phyloP scores from a whole-genome alignment of 768 basidiomycete species.

The Mycena haematopus region DNA sequence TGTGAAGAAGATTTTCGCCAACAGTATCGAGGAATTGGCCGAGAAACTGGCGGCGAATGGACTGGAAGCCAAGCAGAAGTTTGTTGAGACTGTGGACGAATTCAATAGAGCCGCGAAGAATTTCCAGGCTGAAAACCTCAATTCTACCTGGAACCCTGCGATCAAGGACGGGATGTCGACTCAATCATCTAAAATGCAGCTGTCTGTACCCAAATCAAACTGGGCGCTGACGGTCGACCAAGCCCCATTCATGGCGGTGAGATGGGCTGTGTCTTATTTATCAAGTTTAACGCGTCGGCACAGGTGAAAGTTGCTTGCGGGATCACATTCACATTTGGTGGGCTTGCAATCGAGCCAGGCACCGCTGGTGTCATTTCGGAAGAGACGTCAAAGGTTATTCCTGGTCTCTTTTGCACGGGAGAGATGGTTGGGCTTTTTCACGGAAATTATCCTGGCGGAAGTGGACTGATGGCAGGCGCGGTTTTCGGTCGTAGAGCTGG shows the following conservation, averaged over 20 bases:
- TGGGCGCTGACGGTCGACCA: slow-evolving; percentile 67
- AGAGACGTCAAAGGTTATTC: slow-evolving; percentile 47
- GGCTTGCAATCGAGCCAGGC: slow-evolving; percentile 62
- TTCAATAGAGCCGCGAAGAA: slow-evolving; percentile 58
- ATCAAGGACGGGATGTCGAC: slow-evolving; percentile 69
- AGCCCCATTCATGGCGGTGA: slow-evolving; percentile 61
- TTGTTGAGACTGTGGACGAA: slow-evolving; percentile 52
- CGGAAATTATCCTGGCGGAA: slow-evolving; percentile 73
- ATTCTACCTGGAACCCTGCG: slow-evolving; percentile 61
- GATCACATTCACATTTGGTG: slow-evolving; percentile 78
- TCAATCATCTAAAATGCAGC: slow-evolving; percentile 41
- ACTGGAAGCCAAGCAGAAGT: slow-evolving; percentile 46
- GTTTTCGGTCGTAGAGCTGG: slow-evolving; percentile 60
- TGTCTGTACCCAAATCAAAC: slow-evolving; percentile 65
- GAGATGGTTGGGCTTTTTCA: slow-evolving; percentile 73
- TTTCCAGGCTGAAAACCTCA: slow-evolving; percentile 43
- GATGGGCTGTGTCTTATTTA: background rate
- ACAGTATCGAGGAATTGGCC: slow-evolving; percentile 56
- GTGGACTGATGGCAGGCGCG: slow-evolving; percentile 67
- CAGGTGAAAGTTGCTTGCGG: slow-evolving; percentile 68
- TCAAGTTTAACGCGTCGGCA: background rate
- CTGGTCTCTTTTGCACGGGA: slow-evolving; percentile 68
- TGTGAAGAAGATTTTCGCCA: slow-evolving; percentile 59
- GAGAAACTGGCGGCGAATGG: slow-evolving; percentile 52
- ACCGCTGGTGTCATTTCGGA: slow-evolving; percentile 59